Percentiles rank a stretch among this genome's conserved stretches.
Evolutionary conservation across 2,329 filamentous ascomycete species (phyloP).

Genomic region (Lasiodiplodia gonubiensis): DNA sequence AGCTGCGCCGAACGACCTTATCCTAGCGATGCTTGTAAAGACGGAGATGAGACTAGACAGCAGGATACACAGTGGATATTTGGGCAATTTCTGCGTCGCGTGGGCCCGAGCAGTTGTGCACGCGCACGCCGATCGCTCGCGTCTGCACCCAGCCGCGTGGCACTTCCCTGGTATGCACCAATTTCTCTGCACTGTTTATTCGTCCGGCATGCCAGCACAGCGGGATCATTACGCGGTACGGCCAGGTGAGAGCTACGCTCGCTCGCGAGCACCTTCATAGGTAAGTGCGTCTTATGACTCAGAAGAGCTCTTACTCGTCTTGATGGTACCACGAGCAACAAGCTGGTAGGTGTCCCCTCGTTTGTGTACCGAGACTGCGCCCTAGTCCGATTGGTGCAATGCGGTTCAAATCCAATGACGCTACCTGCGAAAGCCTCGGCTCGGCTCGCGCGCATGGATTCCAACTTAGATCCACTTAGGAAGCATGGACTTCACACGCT

Average conservation of each 20-base stretch:
- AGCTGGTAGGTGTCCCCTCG: not conserved
- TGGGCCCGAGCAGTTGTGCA: not conserved
- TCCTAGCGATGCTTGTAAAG: not conserved
- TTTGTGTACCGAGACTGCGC: not conserved
- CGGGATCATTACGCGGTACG: not conserved
- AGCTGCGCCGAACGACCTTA: not conserved
- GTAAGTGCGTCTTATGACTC: not conserved
- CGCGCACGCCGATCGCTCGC: not conserved
- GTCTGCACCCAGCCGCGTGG: not conserved
- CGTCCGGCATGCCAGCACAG: not conserved
- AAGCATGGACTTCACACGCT: not conserved
- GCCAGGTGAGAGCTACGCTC: not conserved
- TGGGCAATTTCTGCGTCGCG: not conserved
- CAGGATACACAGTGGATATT: not conserved
- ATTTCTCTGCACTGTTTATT: not conserved
- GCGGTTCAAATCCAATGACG: not conserved
- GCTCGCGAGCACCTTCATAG: not conserved
- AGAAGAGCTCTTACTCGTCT: not conserved
- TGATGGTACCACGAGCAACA: not conserved
- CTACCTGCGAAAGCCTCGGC: not conserved
- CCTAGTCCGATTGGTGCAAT: not conserved
- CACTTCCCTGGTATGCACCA: not conserved
- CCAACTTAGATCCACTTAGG: not conserved
- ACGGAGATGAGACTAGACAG: not conserved
- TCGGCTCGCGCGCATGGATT: not conserved